Conservation (phyloP, 257 asterid species). For the Solanum etuberosum region DNA sequence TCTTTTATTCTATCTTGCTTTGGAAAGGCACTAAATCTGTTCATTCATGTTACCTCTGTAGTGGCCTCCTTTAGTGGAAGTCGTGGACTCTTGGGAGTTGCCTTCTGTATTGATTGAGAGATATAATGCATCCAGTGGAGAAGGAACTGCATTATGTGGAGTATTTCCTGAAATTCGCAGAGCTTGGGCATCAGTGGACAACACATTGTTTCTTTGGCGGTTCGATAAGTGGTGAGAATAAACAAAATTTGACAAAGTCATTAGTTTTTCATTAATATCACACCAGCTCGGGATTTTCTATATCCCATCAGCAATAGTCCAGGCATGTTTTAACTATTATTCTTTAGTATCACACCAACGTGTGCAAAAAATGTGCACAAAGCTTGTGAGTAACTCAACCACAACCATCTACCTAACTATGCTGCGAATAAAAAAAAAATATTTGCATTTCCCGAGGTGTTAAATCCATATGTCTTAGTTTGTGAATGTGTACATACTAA, state of each 20-base stretch:
- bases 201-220: slow-evolving; percentile 86
- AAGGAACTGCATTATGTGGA: slow-evolving; percentile 96
- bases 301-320: neutral
- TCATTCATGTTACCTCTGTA: slow-evolving; percentile 24
- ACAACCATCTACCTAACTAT: neutral
- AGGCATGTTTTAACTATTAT: neutral
- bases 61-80: slow-evolving; percentile 97
- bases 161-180: slow-evolving; percentile 90
- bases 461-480: neutral
- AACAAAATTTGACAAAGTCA: neutral
- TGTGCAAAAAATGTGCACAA: neutral
- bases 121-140: slow-evolving; percentile 89
- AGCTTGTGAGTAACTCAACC: neutral
- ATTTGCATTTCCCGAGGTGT: neutral
- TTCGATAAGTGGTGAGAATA: slow-evolving; percentile 81
- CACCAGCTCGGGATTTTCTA: neutral
- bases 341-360: neutral
- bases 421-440: neutral
- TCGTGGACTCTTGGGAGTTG: slow-evolving; percentile 90
- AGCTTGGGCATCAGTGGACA: slow-evolving; percentile 99
- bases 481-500: neutral
- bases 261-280: neutral
- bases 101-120: slow-evolving; percentile 85
- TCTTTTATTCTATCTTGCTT: neutral
- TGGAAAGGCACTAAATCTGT: neutral